Percentiles rank a stretch among this genome's conserved stretches.
Conservation (phyloP, 805 yeast species). For the Saccharomycopsis sp. region DNA sequence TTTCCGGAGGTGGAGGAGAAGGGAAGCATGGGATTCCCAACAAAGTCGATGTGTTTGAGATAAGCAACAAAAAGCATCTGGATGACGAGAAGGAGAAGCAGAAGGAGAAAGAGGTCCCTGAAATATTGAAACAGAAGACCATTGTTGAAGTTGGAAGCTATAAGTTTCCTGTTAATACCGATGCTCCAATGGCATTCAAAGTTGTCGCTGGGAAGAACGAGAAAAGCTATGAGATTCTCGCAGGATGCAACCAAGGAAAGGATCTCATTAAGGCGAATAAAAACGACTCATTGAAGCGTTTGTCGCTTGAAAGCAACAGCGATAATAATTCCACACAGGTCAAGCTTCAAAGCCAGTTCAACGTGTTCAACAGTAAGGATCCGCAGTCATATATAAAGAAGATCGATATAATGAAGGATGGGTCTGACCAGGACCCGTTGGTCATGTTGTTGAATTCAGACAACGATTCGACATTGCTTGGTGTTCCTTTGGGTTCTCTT, state of each 20-base stretch:
- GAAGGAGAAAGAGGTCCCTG: slow-evolving; percentile 3
- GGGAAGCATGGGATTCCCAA: slow-evolving; percentile 88
- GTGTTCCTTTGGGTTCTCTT: neutral
- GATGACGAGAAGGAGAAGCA: neutral
- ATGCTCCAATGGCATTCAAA: slow-evolving; percentile 74
- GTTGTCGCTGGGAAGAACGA: slow-evolving; percentile 33
- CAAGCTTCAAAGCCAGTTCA: neutral
- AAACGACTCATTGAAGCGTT: neutral
- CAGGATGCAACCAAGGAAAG: slow-evolving; percentile 71
- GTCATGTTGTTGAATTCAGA: slow-evolving; percentile 8
- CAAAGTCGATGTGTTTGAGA: slow-evolving; percentile 37
- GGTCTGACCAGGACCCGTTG: neutral
- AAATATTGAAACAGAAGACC: slow-evolving; percentile 12
- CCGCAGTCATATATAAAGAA: slow-evolving; percentile 14
- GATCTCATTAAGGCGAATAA: slow-evolving; percentile 40
- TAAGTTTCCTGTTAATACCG: slow-evolving; percentile 29
- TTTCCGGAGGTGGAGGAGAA: slow-evolving; percentile 96
- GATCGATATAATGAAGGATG: neutral
- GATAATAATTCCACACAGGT: neutral
- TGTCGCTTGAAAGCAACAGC: neutral
- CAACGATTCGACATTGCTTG: slow-evolving; percentile 6
- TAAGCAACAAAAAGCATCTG: slow-evolving; percentile 2
- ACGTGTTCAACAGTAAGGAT: slow-evolving; percentile 3
- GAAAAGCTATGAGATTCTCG: slow-evolving; percentile 42
- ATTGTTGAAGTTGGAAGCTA: slow-evolving; percentile 1